A percentile compares a stretch with the other conserved stretches of the same genome.
These are phyloP conservation scores for Akanthomyces muscarius DNA, from an alignment of 2,329 filamentous ascomycete species.

Conservation along the genomic window DNA sequence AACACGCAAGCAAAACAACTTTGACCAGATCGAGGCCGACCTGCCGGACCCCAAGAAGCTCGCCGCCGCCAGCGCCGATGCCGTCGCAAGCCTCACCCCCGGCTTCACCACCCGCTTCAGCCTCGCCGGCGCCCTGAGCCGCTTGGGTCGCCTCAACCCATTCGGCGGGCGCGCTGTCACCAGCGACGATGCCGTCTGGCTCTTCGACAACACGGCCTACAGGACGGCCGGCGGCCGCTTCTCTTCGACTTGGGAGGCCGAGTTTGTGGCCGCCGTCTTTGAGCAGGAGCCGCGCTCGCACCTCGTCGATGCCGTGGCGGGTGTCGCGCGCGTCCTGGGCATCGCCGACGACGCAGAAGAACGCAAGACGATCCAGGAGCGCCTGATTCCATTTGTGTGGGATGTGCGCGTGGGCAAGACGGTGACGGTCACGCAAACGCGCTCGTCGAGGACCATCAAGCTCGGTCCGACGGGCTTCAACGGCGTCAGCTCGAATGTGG, in stretches of 20 bases:
- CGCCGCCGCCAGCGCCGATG: slow-evolving; percentile 23
- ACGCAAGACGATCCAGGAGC: slow-evolving; percentile 57
- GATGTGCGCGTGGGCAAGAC: slow-evolving; percentile 67
- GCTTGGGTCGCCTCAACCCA: slow-evolving; percentile 52
- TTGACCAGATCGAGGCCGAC: slow-evolving; percentile 37
- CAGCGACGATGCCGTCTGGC: slow-evolving; percentile 72
- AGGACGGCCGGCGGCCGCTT: slow-evolving; percentile 38
- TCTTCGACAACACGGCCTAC: slow-evolving; percentile 86
- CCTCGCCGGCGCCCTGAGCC: slow-evolving; percentile 41
- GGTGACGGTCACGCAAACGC: slow-evolving; percentile 59
- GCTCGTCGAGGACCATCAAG: slow-evolving; percentile 37
- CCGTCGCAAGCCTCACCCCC: background rate
- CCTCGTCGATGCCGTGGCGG: slow-evolving; percentile 64
- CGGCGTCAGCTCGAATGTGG: slow-evolving; percentile 65
- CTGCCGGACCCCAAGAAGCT: slow-evolving; percentile 37
- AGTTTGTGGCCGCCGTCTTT: slow-evolving; percentile 81
- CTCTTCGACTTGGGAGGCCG: slow-evolving; percentile 64
- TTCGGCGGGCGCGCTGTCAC: slow-evolving; percentile 53
- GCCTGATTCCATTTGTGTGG: slow-evolving; percentile 75
- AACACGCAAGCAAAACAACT: slow-evolving; percentile 38
- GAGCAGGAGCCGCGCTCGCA: slow-evolving; percentile 64
- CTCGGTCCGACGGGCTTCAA: slow-evolving; percentile 68
- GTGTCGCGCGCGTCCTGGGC: slow-evolving; percentile 65
- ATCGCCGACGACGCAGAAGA: slow-evolving; percentile 58
- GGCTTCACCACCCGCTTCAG: slow-evolving; percentile 27